A percentile compares a stretch with the other conserved stretches of the same genome.
Evolutionary conservation across 805 yeast species (phyloP).

Genomic region (Candida berthetii): DNA sequence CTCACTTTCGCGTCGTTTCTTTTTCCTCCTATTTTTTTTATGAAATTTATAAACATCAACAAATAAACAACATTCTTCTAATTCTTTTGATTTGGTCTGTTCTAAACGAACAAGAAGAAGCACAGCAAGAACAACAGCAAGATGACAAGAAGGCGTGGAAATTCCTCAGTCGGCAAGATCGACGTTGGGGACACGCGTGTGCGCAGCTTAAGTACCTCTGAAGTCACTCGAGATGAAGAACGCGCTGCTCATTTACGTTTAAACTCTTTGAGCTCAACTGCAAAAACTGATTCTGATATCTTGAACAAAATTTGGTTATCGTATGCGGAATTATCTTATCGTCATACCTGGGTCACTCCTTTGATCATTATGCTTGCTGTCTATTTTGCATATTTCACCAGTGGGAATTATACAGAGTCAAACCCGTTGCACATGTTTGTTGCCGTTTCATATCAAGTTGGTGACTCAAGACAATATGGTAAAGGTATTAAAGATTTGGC

Average conservation of each 20-base stretch:
- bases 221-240: constrained; percentile 36
- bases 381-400: constrained; percentile 39
- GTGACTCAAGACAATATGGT: constrained; percentile 66
- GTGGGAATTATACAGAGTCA: constrained; percentile 49
- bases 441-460: constrained; percentile 56
- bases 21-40: no score
- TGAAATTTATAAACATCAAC: no score
- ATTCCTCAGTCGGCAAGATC: constrained; percentile 71
- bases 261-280: constrained; percentile 22
- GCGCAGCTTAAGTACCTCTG: constrained; percentile 63
- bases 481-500: constrained; percentile 82
- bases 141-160: constrained; percentile 31
- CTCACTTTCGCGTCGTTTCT: no score
- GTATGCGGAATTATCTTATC: constrained; percentile 48
- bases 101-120: not conserved
- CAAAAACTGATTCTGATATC: constrained; percentile 44
- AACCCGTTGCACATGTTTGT: constrained; percentile 64
- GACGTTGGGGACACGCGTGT: constrained; percentile 69
- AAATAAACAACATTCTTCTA: no score
- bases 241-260: constrained; percentile 31
- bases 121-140: not conserved
- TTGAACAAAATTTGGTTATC: constrained; percentile 49
- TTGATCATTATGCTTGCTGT: constrained; percentile 38
- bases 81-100: no score
- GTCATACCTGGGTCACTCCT: constrained; percentile 71